phyloP scores from a whole-genome alignment of 176 grass and related monocot species.

The Bothriochloa decipiens region DNA sequence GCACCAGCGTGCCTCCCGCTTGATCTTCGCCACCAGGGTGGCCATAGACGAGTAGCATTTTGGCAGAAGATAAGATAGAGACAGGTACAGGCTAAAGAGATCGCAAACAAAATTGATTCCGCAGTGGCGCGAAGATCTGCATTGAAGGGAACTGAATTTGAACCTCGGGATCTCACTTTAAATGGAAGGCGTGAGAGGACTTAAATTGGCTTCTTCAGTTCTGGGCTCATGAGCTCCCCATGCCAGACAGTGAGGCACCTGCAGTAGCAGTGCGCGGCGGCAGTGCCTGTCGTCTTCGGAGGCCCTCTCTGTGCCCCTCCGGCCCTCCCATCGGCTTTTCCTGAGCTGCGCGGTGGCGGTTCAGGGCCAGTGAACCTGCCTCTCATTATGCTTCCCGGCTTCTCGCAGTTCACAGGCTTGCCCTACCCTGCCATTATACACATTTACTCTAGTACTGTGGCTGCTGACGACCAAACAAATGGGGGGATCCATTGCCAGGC shows the following conservation, averaged over 20 bases:
- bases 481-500: not conserved
- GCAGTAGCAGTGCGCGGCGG: slow-evolving; percentile 13
- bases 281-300: slow-evolving; percentile 1
- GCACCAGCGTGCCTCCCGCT: too few relatives aligned
- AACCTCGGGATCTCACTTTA: not conserved
- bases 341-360: not conserved
- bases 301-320: slow-evolving; percentile 6
- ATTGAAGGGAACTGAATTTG: slow-evolving; percentile 20
- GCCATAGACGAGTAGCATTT: too few relatives aligned
- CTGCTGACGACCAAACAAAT: not conserved
- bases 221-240: slow-evolving; percentile 36
- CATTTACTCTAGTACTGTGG: slow-evolving; percentile 35
- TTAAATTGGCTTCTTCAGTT: slow-evolving; percentile 25
- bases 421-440: not conserved
- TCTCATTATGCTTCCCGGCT: slow-evolving; percentile 36
- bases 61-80: too few relatives aligned
- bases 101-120: not conserved
- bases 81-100: not conserved
- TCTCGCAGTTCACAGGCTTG: slow-evolving; percentile 17
- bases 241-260: slow-evolving; percentile 27
- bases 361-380: slow-evolving; percentile 16
- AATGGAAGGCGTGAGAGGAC: slow-evolving; percentile 20
- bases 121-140: not conserved
- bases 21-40: too few relatives aligned
- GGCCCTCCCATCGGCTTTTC: not conserved